Evolutionary conservation across 495 filamentous ascomycete genomes (phyloP).

Genomic region (Penicillium coprophilum): DNA sequence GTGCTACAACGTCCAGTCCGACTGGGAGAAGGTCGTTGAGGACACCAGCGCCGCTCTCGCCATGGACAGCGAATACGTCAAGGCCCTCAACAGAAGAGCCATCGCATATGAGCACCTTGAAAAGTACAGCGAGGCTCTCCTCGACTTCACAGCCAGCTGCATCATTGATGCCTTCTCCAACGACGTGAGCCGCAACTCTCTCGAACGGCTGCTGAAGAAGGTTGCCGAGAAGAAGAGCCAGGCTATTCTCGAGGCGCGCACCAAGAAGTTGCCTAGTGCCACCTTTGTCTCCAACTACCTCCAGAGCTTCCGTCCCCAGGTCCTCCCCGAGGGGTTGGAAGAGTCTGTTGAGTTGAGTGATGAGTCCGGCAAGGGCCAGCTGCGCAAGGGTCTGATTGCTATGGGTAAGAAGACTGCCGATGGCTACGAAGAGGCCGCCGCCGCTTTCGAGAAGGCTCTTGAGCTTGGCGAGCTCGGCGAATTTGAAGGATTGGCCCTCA

Average conservation of each 20-base stretch:
- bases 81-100: conserved; percentile 92
- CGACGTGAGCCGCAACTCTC: conserved; percentile 78
- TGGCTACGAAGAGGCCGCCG: conserved; percentile 81
- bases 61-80: conserved; percentile 93
- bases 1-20: conserved; percentile 86
- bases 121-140: conserved; percentile 87
- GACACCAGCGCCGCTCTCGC: conserved; percentile 93
- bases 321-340: conserved; percentile 78
- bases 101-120: conserved; percentile 93
- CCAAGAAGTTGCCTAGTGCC: conserved; percentile 83
- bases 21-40: conserved; percentile 96
- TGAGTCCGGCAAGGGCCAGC: conserved; percentile 76
- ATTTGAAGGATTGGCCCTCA: conserved; percentile 87
- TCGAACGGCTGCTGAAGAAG: conserved; percentile 94
- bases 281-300: conserved; percentile 99
- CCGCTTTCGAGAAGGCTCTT: conserved; percentile 83
- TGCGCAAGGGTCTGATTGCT: conserved; percentile 76
- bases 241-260: conserved; percentile 73
- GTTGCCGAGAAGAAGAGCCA: conserved; percentile 92
- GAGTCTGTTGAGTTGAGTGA: conserved; percentile 73
- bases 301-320: conserved; percentile 86
- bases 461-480: conserved; percentile 74
- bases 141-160: conserved; percentile 98
- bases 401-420: conserved; percentile 84
- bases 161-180: conserved; percentile 97